Evolutionary conservation across 1,284 basidiomycete genomes (phyloP), one percentile per base, ranked within the genome.

Genomic region (Moesziomyces parantarcticus): DNA sequence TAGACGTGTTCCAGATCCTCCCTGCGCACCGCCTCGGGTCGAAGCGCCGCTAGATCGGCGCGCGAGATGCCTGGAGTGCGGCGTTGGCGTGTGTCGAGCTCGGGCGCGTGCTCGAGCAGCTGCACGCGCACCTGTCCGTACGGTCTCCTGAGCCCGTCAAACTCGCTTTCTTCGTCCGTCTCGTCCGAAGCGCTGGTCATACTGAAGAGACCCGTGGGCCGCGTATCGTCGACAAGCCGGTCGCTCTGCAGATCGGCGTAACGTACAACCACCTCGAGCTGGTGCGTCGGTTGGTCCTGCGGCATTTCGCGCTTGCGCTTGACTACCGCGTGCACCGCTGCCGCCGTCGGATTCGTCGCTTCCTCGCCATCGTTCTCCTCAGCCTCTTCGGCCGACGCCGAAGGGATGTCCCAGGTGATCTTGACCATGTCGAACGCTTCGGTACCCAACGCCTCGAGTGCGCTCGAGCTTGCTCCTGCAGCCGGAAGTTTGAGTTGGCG

Each of bases 361-460:
- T 56, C 58, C 5, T 45, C 54, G 0, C 53, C 61, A 14, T 22
- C 45, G 13, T 29, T 39, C 1, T 39, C 20, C 11, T 36, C 22
- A 8, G 22, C 48, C 45, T 50, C 32, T 25, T 8, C 18, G 14
- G 58, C n/a, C 3, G 26, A 20, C n/a, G 58, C 16, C 6, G 47
- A 49, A 7, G 74, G 74, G 18, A 76, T 45, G 41, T 49, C 59
- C 74, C 74, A 76, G 18, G 62, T 68, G 40, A 76, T 43, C 26
- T 65, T 65, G 61, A 76, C 50, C 39, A 69, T 52, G 47, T 67
- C 69, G 25, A 74, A 73, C 3, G 70, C 64, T 48, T 72, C 74
- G 3, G 65, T 74, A 14, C 64, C 64, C 3, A 68, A 45, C 9
- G 70, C 74, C 23, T 69, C 54, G 10, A 76, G 21, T 3, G 48